Base-by-base conservation (phyloP, 148 eudicot species). In the Chenopodium berlandieri region DNA sequence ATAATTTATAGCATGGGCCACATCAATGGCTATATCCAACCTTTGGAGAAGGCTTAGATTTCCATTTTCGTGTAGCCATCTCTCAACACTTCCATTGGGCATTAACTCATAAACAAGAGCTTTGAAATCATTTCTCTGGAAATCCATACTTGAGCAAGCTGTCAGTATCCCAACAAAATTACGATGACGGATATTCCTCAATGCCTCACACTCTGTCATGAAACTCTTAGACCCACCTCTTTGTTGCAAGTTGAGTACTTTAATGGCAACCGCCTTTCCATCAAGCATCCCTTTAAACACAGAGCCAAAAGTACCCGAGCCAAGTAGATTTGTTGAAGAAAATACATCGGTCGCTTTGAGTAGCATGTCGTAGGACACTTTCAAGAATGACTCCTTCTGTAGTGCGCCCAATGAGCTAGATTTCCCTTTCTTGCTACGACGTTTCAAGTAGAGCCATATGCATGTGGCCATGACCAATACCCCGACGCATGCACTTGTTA, bases 1-100 rank as follows among this genome's bases (percentile, higher is more conserved):
- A 82, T 87, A 87, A 16, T 71, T 84, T 19, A 87, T 63, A 37
- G 84, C 89, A 74, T 37, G 65, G 56, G 89, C 89, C 30, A 87
- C 58, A 54, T 54, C 58, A 54, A 54, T 54, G 14, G 58, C 58
- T 11, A 54, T 54, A 54, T 54, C 58, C 58, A 54, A 11, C 17
- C 58, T 54, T 54, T 54, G 58, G 17, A 54, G 58, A 54, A 54
- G 58, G 58, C 58, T 54, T 16, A 54, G 14, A 54, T 54, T 54
- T 54, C 17, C 17, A 54, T 54, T 1, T 14, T 54, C 58, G 14
- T 54, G 58, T 54, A 54, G 13, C 58, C 58, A 54, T 54, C 58
- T 11, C 3, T 54, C 58, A 54, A 54, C 16, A 54, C 58, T 54
- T 54, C 58, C 58, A 3, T 54, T 54, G 58, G 58, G 58, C 58